Percentiles rank a stretch among this genome's conserved stretches.
phyloP scores from a whole-genome alignment of 805 yeast genomes.

The Schwanniomyces vanrijiae region DNA sequence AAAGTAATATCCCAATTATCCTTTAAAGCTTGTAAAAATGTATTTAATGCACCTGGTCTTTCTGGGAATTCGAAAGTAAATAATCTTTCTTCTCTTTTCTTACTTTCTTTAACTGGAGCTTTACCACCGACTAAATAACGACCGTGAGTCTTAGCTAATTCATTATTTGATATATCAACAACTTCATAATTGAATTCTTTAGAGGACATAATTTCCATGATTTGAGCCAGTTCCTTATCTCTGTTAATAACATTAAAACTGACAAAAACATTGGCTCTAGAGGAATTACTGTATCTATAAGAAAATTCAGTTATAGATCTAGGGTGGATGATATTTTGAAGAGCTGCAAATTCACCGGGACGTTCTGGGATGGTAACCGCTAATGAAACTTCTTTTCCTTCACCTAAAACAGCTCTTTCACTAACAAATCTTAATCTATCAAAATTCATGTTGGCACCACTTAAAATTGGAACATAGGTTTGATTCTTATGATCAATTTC shows the following conservation, averaged over 20 bases:
- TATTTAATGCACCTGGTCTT: conserved; percentile 89
- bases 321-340: conserved; percentile 80
- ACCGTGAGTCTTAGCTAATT: conserved; percentile 94
- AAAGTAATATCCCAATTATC: conserved; percentile 88
- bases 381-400: conserved; percentile 93
- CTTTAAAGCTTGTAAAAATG: conserved; percentile 70
- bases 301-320: conserved; percentile 93
- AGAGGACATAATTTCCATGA: conserved; percentile 56
- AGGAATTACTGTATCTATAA: conserved; percentile 64
- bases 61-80: conserved; percentile 94
- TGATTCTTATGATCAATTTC: conserved; percentile 68
- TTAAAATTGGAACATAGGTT: conserved; percentile 79
- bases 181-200: conserved; percentile 66
- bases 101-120: conserved; percentile 38
- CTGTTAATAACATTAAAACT: conserved; percentile 84
- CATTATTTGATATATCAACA: conserved; percentile 85
- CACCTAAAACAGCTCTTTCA: conserved; percentile 98
- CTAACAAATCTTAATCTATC: conserved; percentile 94
- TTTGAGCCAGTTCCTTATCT: conserved; percentile 66
- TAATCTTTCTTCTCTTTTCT: conserved; percentile 71
- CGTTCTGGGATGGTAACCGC: conserved; percentile 87
- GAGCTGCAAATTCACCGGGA: conserved; percentile 84
- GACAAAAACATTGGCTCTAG: conserved; percentile 76
- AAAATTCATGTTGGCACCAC: conserved; percentile 98
- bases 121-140: conserved; percentile 95